A percentile compares a stretch with the other conserved stretches of the same genome.
Conservation (phyloP, 2,329 filamentous ascomycete genomes). For the Pseudocercospora musae region DNA sequence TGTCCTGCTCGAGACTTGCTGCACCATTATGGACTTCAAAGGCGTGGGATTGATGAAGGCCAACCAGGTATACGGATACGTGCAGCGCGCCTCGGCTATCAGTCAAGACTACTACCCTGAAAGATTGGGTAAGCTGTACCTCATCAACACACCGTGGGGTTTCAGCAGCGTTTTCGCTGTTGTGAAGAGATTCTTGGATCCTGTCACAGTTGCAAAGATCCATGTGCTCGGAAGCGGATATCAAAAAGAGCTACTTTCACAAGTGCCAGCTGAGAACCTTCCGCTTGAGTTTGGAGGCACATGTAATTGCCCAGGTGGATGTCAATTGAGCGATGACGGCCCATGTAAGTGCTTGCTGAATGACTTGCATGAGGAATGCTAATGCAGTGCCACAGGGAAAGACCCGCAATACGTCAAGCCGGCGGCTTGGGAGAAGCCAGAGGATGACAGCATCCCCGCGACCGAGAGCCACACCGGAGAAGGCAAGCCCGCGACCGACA, state of each 20-base stretch:
- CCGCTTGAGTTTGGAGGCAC: constrained; percentile 80
- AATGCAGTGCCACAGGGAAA: constrained; percentile 45
- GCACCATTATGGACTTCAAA: constrained; percentile 97
- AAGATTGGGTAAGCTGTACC: constrained; percentile 89
- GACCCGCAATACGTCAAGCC: constrained; percentile 66
- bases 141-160: constrained; percentile 97
- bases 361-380: constrained; percentile 5
- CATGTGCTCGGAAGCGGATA: constrained; percentile 80
- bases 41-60: constrained; percentile 82
- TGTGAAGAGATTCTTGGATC: constrained; percentile 92
- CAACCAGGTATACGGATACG: constrained; percentile 80
- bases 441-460: constrained; percentile 32
- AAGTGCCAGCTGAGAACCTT: constrained; percentile 86
- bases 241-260: constrained; percentile 76
- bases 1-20: constrained; percentile 91
- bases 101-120: constrained; percentile 99
- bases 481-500: constrained; percentile 26
- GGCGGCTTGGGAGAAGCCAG: constrained; percentile 47
- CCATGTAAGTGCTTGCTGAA: constrained; percentile 57
- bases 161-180: constrained; percentile 82
- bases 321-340: constrained; percentile 80
- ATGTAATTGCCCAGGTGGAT: constrained; percentile 80
- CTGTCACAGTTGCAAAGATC: constrained; percentile 95
- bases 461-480: constrained; percentile 32
- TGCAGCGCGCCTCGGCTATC: constrained; percentile 78